Evolutionary conservation across 148 eudicot genomes (phyloP), one percentile per base, ranked within the genome.

Genomic region (Camellia lanceoleosa): DNA sequence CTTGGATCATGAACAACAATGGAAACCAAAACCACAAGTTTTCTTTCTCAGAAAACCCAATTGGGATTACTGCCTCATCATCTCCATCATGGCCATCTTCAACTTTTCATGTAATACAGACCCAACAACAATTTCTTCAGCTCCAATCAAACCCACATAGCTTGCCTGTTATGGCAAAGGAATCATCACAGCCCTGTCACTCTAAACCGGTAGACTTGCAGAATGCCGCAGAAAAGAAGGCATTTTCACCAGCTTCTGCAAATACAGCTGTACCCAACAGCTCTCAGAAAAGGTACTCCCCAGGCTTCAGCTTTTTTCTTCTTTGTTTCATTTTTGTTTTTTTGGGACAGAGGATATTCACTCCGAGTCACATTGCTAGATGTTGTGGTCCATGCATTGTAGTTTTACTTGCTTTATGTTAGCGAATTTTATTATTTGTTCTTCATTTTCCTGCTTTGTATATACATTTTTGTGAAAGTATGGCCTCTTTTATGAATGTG

Each of bases 281-380:
- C 54, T 85, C 97, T 79, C 99, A 96, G 89, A 96, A 96, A 92
- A 93, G 99, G 99, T 93, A 30, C 30, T 30, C 30, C 1, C 30
- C 61, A 65, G 54, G 14, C 42, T 30, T 30, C 79, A 68, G 80
- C 68, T 83, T 81, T 82, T 61, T 68, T 46, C 62, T 49, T 30
- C 30, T 30, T 30, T 66, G 72, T 63, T 58, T 61, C 16, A 64
- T 64, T 82, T 12, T 64, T 78, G 73, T 73, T 54, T 61, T 69
- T 78, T 67, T 43, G 77, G 69, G 73, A 52, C 85, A 91, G 94
- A 87, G 92, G 82, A 92, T 87, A 85, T 84, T 89, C 98, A 89
- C 85, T 82, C 16, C 7, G 60, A 63, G 66, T 68, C 83, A 54
- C 80, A 41, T 69, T 84, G 30, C 68, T 82, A 76, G 77, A 52